phyloP scores from a whole-genome alignment of 2,329 filamentous ascomycete species.

The Venturiaceae sp. region DNA sequence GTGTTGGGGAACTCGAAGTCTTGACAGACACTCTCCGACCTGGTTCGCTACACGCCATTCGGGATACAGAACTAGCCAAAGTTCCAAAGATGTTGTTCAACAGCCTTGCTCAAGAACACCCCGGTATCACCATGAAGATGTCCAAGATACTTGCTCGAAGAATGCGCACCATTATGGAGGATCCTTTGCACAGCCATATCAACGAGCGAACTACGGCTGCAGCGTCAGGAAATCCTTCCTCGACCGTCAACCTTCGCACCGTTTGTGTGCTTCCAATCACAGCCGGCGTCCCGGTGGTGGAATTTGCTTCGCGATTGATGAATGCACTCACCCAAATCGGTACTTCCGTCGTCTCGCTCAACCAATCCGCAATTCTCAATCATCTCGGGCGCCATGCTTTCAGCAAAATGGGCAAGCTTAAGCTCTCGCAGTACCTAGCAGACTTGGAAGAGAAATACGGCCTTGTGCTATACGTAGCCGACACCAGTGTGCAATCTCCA shows the following conservation, averaged over 20 bases:
- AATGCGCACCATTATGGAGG: constrained; percentile 82
- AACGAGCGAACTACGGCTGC: constrained; percentile 52
- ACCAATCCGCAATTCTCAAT: constrained; percentile 87
- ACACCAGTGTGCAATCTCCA: constrained; percentile 92
- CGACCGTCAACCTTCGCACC: constrained; percentile 84
- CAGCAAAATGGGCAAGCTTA: constrained; percentile 93
- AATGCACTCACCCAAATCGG: constrained; percentile 85
- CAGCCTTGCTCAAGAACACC: constrained; percentile 92
- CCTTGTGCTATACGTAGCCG: constrained; percentile 88
- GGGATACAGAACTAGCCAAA: constrained; percentile 91
- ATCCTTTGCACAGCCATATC: constrained; percentile 57
- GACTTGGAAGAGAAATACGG: constrained; percentile 97
- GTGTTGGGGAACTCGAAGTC: constrained; percentile 92
- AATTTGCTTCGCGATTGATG: constrained; percentile 84
- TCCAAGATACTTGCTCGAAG: constrained; percentile 96
- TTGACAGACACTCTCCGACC: constrained; percentile 89
- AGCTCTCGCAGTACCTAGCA: constrained; percentile 88
- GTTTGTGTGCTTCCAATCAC: constrained; percentile 89
- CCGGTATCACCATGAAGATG: constrained; percentile 97
- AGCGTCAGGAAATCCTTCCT: constrained; percentile 57
- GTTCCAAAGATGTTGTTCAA: constrained; percentile 96
- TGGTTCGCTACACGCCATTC: constrained; percentile 87
- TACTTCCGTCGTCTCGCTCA: constrained; percentile 81
- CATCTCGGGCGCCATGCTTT: constrained; percentile 95
- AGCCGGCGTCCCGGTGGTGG: constrained; percentile 82